Evolutionary conservation across 2,329 filamentous ascomycete species (phyloP).

Genomic region (Alternaria hordeiaustralica): DNA sequence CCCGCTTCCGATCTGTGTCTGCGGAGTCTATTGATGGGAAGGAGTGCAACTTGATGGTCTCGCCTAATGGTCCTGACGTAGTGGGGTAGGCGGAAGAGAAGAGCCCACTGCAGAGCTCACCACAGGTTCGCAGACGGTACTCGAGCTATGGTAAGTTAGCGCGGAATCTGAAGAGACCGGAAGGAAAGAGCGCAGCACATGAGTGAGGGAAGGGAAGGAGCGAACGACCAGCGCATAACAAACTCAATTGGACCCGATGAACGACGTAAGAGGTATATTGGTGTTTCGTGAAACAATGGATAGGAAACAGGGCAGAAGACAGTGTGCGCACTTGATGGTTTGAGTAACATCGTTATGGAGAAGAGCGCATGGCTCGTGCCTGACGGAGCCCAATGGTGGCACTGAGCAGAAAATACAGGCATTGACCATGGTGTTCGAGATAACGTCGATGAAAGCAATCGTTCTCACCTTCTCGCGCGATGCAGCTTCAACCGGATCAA

Average conservation of each 20-base stretch:
- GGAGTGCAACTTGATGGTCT: constrained; percentile 61
- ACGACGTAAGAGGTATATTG: not conserved
- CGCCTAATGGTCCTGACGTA: constrained; percentile 48
- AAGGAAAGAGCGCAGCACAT: constrained; percentile 6
- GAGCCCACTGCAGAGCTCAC: constrained; percentile 78
- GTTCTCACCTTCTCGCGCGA: constrained; percentile 66
- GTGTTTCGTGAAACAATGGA: not conserved
- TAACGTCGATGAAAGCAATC: constrained; percentile 3
- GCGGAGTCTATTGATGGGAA: constrained; percentile 66
- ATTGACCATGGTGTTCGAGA: not conserved
- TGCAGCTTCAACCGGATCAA: constrained; percentile 64
- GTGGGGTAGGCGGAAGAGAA: constrained; percentile 73
- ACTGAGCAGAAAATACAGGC: constrained; percentile 4
- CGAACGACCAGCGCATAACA: not conserved
- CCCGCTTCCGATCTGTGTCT: constrained; percentile 63
- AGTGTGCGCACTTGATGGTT: not conserved
- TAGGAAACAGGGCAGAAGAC: not conserved
- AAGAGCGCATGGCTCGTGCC: constrained; percentile 18
- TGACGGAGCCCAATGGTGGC: constrained; percentile 21
- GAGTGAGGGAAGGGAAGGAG: constrained; percentile 2
- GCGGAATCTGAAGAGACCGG: not conserved
- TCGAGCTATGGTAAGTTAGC: constrained; percentile 62
- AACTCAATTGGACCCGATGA: not conserved
- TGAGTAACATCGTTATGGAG: constrained; percentile 19
- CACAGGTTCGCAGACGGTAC: constrained; percentile 77